A percentile compares a stretch with the other conserved stretches of the same genome.
Conservation (phyloP, 1,139 yeast genomes). For the Scheffersomyces parashehatae region DNA sequence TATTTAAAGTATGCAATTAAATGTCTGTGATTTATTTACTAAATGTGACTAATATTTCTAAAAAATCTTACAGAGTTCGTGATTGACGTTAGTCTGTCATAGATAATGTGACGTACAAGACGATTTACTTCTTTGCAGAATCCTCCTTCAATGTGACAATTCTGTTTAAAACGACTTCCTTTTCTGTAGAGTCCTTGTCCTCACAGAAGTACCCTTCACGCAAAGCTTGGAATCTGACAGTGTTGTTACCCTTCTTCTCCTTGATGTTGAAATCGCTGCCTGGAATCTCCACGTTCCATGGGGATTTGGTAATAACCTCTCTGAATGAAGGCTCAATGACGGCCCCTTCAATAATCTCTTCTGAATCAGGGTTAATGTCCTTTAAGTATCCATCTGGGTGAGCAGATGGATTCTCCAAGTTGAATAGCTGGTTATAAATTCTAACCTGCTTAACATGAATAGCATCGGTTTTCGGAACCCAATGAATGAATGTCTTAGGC, state of each 20-base stretch:
- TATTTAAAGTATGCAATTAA: too few species aligned
- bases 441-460: constrained; percentile 73
- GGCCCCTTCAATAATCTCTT: constrained; percentile 63
- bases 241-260: constrained; percentile 66
- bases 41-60: too few species aligned
- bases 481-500: constrained; percentile 95
- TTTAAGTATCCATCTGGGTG: constrained; percentile 86
- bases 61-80: too few species aligned
- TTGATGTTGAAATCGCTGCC: constrained; percentile 70
- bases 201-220: constrained; percentile 95
- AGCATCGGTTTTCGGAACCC: constrained; percentile 78
- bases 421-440: constrained; percentile 83
- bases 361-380: constrained; percentile 81
- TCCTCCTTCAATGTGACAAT: constrained; percentile 89
- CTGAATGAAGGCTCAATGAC: constrained; percentile 77
- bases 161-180: constrained; percentile 73
- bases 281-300: constrained; percentile 70
- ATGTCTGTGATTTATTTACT: too few species aligned
- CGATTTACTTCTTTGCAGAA: constrained; percentile 36
- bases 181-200: constrained; percentile 68
- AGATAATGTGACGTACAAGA: neutral
- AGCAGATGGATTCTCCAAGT: constrained; percentile 86
- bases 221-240: constrained; percentile 97
- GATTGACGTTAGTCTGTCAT: too few species aligned
- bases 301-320: constrained; percentile 68